Percentiles rank a stretch among this genome's conserved stretches.
These are phyloP conservation scores for Penicillium silybi DNA, from an alignment of 495 filamentous ascomycete species.

Conservation along the genomic window DNA sequence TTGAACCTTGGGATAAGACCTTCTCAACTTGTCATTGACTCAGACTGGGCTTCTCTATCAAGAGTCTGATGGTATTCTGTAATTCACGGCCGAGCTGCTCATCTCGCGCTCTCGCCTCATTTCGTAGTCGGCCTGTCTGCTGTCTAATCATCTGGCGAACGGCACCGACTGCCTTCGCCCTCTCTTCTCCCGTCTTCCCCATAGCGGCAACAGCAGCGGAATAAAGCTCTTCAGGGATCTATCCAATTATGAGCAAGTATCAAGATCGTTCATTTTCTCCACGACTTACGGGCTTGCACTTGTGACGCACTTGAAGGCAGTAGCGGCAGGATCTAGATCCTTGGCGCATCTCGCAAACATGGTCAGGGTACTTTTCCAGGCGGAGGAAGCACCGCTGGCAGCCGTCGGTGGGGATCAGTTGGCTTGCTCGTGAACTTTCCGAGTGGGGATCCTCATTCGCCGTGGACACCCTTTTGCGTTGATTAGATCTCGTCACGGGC, in stretches of 20 bases:
- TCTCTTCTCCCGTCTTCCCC: not conserved
- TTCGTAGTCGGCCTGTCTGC: no score
- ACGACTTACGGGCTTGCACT: not conserved
- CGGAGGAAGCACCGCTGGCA: slow-evolving; percentile 12
- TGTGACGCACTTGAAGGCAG: not conserved
- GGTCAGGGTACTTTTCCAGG: not conserved
- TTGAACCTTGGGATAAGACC: not conserved
- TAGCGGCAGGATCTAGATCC: not conserved
- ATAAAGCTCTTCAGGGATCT: not conserved
- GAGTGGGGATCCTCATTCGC: no score
- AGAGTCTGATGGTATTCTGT: not conserved
- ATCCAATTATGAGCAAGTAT: not conserved
- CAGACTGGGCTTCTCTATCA: no score
- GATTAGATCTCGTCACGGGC: no score
- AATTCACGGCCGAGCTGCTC: not conserved
- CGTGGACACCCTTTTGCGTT: no score
- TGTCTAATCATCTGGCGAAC: slow-evolving; percentile 3
- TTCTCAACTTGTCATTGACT: not conserved
- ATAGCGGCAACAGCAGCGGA: not conserved
- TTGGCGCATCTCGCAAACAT: not conserved
- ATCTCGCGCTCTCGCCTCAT: not conserved
- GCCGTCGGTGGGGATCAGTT: not conserved
- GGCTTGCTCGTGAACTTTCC: no score
- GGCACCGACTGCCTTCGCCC: not conserved
- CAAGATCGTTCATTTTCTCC: not conserved